Evolutionary conservation across 495 filamentous ascomycete genomes (phyloP).

Genomic region (Venustampulla echinocandica): DNA sequence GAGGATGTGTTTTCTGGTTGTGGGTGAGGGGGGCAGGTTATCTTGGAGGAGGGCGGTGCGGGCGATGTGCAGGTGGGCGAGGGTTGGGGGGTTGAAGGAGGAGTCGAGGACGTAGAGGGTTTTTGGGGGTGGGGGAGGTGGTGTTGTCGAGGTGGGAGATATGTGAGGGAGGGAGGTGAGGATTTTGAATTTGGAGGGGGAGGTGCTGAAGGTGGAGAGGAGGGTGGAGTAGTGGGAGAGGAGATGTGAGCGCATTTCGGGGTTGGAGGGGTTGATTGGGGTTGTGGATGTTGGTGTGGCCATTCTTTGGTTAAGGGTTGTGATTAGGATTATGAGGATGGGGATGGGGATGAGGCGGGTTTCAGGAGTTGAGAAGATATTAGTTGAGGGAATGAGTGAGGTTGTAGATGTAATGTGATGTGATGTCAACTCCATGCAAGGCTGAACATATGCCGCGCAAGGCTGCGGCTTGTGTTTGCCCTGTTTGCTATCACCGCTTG

Average conservation of each 20-base stretch:
- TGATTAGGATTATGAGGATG: no score
- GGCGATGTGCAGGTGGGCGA: conserved; percentile 72
- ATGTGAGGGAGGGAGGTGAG: conserved; percentile 12
- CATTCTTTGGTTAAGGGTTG: neutral
- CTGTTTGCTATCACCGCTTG: no score
- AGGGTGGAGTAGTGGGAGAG: conserved; percentile 13
- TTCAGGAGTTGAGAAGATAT: no score
- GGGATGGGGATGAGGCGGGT: no score
- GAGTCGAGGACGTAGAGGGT: conserved; percentile 82
- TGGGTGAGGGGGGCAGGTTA: conserved; percentile 3
- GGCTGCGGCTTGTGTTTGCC: no score
- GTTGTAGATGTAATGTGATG: no score
- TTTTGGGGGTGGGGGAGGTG: conserved; percentile 9
- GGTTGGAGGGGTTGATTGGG: neutral
- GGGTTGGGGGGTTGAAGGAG: conserved; percentile 89
- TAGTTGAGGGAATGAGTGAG: no score
- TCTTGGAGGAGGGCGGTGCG: conserved; percentile 52
- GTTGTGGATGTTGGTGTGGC: neutral
- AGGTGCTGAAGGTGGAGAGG: conserved; percentile 17
- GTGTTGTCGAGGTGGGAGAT: neutral
- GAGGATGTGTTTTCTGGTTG: conserved; percentile 49
- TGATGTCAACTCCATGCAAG: no score
- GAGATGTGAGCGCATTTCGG: conserved; percentile 6
- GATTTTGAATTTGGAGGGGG: conserved; percentile 16
- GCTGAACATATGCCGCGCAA: no score